Evolutionary conservation across 2,329 filamentous ascomycete species (phyloP), one percentile per base, ranked within the genome.

Genomic region (Zarea fungicola): DNA sequence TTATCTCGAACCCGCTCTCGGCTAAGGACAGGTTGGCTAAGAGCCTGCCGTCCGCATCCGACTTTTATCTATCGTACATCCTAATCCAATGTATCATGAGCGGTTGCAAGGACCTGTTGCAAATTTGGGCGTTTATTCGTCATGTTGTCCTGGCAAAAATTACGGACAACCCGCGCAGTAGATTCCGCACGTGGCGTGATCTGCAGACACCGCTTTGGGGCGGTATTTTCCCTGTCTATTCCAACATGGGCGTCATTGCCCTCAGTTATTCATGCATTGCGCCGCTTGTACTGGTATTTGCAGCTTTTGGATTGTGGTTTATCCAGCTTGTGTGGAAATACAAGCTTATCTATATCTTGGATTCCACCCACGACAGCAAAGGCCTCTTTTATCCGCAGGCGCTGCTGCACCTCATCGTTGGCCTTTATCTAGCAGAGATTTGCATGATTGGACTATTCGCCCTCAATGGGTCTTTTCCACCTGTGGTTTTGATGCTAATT

Each of bases 61-160:
- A 95, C 71, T 95, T 97, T 62, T 99, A 96, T 67, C 84, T 97
- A 18, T 89, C 68, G 0, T 99, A 97, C 70, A 95, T 99, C 56
- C 81, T 97, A 26, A 80, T 99, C 3, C 93, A 97, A 66, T 95
- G 92, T 28, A 67, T 97, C 50, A 85, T 84, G 1, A 83, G 92
- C 53, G 86, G 89, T 4, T 78, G 88, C 0, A 80, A 84, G 40
- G 79, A 87, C 1, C 67, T 97, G 5, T 74, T 95, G 3, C 89
- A 95, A 57, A 63, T 76, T 0, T 70, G 74, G 13, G 89, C 89
- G 14, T 76, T 97, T 0, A 54, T 72, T 6, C 63, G 70, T 2
- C 70, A 73, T 11, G 60, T 64, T 43, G 67, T 91, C 40, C 67
- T 95, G 25, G 87, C 86, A 62, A 81, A 82, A 43, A 62, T 95